These are phyloP conservation scores for Diaporthe batatas DNA, from an alignment of 2,329 filamentous ascomycete species.

Conservation along the genomic window DNA sequence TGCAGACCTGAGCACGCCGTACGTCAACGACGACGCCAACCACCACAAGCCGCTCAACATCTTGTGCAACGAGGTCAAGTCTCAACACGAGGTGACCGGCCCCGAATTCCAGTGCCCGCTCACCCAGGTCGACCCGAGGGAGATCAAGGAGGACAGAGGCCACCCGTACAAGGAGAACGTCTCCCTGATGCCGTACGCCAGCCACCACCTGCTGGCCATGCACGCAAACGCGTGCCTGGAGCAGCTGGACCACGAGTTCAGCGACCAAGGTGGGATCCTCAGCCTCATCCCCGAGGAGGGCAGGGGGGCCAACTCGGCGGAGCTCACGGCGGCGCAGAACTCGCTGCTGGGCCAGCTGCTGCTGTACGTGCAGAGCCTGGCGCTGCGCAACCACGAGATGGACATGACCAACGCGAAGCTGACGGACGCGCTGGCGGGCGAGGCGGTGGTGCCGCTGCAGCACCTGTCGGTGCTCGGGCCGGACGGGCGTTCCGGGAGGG, in stretches of 20 bases:
- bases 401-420: constrained; percentile 66
- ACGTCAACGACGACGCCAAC: constrained; percentile 61
- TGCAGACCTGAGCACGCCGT: constrained; percentile 62
- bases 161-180: constrained; percentile 32
- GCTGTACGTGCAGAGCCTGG: constrained; percentile 65
- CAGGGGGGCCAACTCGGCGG: constrained; percentile 49
- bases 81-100: constrained; percentile 57
- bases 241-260: constrained; percentile 70
- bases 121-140: constrained; percentile 44
- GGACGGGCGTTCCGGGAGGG: constrained; percentile 64
- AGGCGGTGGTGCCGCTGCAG: constrained; percentile 64
- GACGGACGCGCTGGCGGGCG: constrained; percentile 63
- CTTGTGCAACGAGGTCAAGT: constrained; percentile 60
- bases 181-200: constrained; percentile 55
- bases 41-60: constrained; percentile 62
- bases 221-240: constrained; percentile 73
- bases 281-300: constrained; percentile 63
- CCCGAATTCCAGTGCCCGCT: constrained; percentile 63
- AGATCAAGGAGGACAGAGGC: constrained; percentile 43
- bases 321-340: constrained; percentile 60
- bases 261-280: constrained; percentile 67
- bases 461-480: constrained; percentile 66
- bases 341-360: constrained; percentile 71
- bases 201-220: constrained; percentile 64
- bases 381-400: constrained; percentile 68